Base-by-base conservation (phyloP, 495 filamentous ascomycete genomes). In the Amniculicola lignicola region DNA sequence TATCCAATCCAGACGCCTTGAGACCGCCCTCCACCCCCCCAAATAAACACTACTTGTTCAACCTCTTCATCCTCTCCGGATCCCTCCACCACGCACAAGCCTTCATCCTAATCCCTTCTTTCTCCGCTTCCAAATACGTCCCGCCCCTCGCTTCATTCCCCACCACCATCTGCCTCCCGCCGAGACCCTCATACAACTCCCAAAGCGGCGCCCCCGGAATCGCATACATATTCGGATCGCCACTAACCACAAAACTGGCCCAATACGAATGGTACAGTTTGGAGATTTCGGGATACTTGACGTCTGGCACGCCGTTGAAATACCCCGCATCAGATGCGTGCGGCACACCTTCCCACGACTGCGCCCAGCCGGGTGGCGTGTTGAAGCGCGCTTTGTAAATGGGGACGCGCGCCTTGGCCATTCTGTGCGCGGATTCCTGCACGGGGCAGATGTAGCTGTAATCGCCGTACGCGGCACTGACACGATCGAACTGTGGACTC, bases 321-420 rank as follows among this genome's bases (percentile, higher is more conserved):
- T 56, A 61, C 27, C 22, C 2, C 15, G 24, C 14, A 19, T 61
- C 58, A 15, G 33, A 22, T 0, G 58, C 58, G 27, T 61, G 58
- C 19, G 51, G 51, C 5, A 61, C 41, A 4, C 51, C 58, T 23
- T 23, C 15, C 14, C 29, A 49, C 2, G 27, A 11, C 14, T 16
- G 11, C 1, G 39, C 45, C 16, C 33, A 19, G 18, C 56, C 51
- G 0, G 58, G 58, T n/a, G n/a, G n/a, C 19, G 51, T 51, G 39
- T 61, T 61, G 41, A 55, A 61, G 2, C 51, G 58, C 23, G 51
- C 51, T 61, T 61, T 55, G 43, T 51, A 61, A 4, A 61, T 51
- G 9, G 44, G 45, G 2, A 35, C 16, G 0, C 10, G 9, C n/a
- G 38, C 27, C 11, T 19, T 22, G 0, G 58, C 10, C 7, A 55